phyloP scores from a whole-genome alignment of 176 grass and related monocot species.

The Thinopyrum elongatum region DNA sequence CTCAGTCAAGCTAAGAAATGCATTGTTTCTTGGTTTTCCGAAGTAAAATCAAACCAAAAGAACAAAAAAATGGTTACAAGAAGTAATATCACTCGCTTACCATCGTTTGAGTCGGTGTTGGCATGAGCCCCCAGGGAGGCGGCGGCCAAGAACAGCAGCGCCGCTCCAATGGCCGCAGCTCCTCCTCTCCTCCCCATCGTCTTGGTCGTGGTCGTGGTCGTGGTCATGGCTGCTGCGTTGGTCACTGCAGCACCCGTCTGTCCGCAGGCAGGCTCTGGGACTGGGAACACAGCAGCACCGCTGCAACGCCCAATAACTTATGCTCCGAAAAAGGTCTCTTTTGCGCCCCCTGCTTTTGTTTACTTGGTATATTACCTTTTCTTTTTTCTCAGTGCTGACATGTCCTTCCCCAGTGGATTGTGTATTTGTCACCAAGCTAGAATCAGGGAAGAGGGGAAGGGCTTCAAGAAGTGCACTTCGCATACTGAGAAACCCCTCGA shows the following conservation, averaged over 20 bases:
- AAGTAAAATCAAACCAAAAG: neutral
- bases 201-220: neutral
- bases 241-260: slow-evolving; percentile 2
- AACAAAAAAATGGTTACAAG: neutral
- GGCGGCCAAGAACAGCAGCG: slow-evolving; percentile 32
- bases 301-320: slow-evolving; percentile 1
- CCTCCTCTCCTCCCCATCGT: neutral
- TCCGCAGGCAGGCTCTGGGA: neutral
- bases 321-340: neutral
- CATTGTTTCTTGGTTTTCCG: neutral
- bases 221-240: slow-evolving; percentile 13
- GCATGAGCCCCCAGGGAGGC: slow-evolving; percentile 28
- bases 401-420: neutral
- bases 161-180: neutral
- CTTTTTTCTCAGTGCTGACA: neutral
- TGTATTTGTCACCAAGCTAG: slow-evolving; percentile 21
- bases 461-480: neutral
- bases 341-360: slow-evolving; percentile 22
- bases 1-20: neutral
- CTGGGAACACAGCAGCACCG: neutral
- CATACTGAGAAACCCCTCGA: neutral
- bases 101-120: slow-evolving; percentile 50
- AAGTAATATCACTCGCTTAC: slow-evolving; percentile 6
- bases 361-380: neutral
- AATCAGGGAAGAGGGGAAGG: neutral